Base-by-base conservation (phyloP, 1,284 basidiomycete species). In the Cutaneotrichosporon sp. region DNA sequence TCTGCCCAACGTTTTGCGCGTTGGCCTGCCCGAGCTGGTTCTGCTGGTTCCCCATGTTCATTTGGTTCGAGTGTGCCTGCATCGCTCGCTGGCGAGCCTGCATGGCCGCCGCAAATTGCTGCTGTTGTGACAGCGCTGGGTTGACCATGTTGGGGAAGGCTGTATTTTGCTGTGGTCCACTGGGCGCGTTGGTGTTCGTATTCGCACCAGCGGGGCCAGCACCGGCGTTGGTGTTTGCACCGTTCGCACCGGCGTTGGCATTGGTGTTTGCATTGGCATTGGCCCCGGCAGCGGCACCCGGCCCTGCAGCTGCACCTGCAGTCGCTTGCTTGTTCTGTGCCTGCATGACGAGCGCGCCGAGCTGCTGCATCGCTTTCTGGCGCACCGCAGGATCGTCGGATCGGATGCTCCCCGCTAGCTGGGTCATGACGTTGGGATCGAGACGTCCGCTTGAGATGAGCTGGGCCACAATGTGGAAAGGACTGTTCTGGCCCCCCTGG, bases 381-480 rank as follows among this genome's bases (percentile, higher is more conserved):
- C 51, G 47, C 5, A 50, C 39, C 4, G 34, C 37, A 4, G 54
- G 51, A 20, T 59, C 57, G 19, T 52, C 48, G 44, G 51, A 47
- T 20, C 51, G 44, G 10, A 51, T 41, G 35, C 50, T 55, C 10
- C 50, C 51, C 7, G 52, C 49, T 2, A 59, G 46, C 47, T 60
- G 59, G 2, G 54, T 43, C 52, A 60, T 50, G 33, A 57, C 42
- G 31, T 48, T 54, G 4, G 54, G 54, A 31, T 60, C 55, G 25
- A 60, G 34, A 1, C 54, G 51, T 1, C 57, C 57, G 19, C 43
- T 52, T 26, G 44, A 39, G 17, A 59, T 47, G 22, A 59, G 51
- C 12, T 25, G 41, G 7, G 51, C 45, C 2, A 59, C 37, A 1
- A 52, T 48, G 19, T 59, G 46, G 35, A 45, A 53, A 16, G 27